phyloP scores from a whole-genome alignment of 2,329 filamentous ascomycete species.

The Delphinella strobiligena region DNA sequence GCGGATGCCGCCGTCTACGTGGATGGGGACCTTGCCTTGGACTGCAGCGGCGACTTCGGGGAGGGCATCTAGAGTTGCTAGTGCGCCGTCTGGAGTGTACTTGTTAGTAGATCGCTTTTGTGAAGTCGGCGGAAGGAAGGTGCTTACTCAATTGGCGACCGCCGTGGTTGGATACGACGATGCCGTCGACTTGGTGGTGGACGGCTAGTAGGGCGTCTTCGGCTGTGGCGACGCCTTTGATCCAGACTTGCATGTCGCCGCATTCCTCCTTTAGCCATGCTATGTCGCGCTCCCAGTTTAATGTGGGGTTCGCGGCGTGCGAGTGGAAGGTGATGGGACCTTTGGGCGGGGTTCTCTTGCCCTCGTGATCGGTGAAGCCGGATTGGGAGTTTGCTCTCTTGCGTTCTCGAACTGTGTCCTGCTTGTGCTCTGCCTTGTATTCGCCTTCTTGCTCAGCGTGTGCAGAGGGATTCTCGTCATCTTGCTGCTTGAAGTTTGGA shows the following conservation, averaged over 20 bases:
- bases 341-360: conserved; percentile 15
- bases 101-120: conserved; percentile 8
- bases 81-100: conserved; percentile 32
- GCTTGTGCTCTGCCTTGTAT: conserved; percentile 7
- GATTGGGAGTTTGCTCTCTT: conserved; percentile 10
- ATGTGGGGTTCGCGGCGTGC: conserved; percentile 27
- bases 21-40: conserved; percentile 37
- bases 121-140: neutral
- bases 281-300: conserved; percentile 37
- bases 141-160: conserved; percentile 17
- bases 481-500: conserved; percentile 21
- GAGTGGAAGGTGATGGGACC: conserved; percentile 28
- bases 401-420: no score
- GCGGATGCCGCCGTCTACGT: conserved; percentile 47
- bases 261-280: conserved; percentile 34
- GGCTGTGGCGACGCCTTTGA: conserved; percentile 30
- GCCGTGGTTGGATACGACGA: conserved; percentile 45
- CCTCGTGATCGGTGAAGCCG: conserved; percentile 12
- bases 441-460: conserved; percentile 9
- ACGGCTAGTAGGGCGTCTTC: conserved; percentile 36
- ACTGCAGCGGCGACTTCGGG: conserved; percentile 21
- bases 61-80: conserved; percentile 35
- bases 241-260: conserved; percentile 36
- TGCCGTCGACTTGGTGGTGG: conserved; percentile 26
- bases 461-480: conserved; percentile 8